A percentile compares a stretch with the other conserved stretches of the same genome.
These are phyloP conservation scores for Boletus eberwhitei DNA, from an alignment of 768 basidiomycete genomes.

Conservation along the genomic window DNA sequence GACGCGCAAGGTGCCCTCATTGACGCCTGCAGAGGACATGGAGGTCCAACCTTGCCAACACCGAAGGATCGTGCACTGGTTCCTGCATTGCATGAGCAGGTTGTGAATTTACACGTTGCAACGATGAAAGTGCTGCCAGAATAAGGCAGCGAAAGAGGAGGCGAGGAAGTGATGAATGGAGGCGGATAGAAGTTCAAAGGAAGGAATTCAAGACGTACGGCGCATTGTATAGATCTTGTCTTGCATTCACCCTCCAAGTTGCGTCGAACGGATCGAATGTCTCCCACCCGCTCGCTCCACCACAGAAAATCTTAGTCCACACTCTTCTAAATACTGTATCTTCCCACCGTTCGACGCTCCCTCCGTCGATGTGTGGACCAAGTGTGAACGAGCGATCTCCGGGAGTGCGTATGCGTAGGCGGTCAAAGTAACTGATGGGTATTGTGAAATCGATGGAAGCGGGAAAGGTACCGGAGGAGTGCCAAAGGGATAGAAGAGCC, in stretches of 20 bases:
- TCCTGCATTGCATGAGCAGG: slow-evolving; percentile 30
- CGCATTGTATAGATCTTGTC: slow-evolving; percentile 59
- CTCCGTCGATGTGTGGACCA: slow-evolving; percentile 58
- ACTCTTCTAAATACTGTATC: slow-evolving; percentile 41
- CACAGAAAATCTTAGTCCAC: slow-evolving; percentile 43
- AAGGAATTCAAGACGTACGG: slow-evolving; percentile 34
- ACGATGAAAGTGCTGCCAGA: background rate
- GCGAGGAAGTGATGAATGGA: background rate
- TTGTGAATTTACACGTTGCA: background rate
- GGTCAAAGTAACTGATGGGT: slow-evolving; percentile 75
- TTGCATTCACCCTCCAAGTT: slow-evolving; percentile 44
- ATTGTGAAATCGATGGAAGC: slow-evolving; percentile 45
- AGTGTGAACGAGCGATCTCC: slow-evolving; percentile 67
- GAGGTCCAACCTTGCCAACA: slow-evolving; percentile 61
- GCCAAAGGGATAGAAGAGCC: slow-evolving; percentile 58
- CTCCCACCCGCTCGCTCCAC: slow-evolving; percentile 41
- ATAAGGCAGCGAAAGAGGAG: slow-evolving; percentile 2
- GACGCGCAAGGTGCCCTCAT: slow-evolving; percentile 63
- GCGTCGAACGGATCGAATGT: slow-evolving; percentile 51
- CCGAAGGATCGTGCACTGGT: slow-evolving; percentile 51
- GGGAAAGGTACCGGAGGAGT: slow-evolving; percentile 38
- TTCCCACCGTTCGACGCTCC: slow-evolving; percentile 56
- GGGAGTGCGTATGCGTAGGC: slow-evolving; percentile 67
- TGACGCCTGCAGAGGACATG: slow-evolving; percentile 49
- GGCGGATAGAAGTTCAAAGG: background rate